Conservation (phyloP, 257 asterid genomes). For the Solanum microdontum region DNA sequence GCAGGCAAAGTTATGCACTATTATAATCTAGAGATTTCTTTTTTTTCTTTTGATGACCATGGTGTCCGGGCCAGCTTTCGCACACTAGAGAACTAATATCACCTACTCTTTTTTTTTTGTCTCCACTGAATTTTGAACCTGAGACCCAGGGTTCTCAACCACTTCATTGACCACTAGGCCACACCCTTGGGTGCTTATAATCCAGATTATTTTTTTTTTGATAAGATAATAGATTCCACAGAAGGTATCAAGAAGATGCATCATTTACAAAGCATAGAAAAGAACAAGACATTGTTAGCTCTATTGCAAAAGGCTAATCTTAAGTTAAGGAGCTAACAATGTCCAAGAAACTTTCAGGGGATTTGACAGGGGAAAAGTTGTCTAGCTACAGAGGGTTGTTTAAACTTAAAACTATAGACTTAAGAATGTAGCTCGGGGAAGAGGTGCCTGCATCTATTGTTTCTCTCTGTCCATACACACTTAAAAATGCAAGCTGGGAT, state of each 20-base stretch:
- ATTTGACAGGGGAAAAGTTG: too few species aligned
- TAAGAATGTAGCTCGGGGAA: neutral
- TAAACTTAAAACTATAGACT: neutral
- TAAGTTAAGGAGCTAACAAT: neutral
- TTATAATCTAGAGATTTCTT: neutral
- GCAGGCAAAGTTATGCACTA: neutral
- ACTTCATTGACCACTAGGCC: neutral
- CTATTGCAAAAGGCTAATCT: neutral
- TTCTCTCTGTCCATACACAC: neutral
- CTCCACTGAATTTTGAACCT: neutral
- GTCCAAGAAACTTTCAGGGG: neutral
- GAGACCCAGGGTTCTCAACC: neutral
- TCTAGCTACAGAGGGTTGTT: neutral
- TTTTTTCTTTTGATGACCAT: neutral
- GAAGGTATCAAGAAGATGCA: neutral
- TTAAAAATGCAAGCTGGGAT: neutral
- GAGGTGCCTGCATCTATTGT: neutral
- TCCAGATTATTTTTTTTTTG: neutral
- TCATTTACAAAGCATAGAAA: neutral
- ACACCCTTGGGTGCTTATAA: neutral
- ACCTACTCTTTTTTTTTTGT: neutral
- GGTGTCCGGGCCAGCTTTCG: neutral
- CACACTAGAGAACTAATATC: neutral
- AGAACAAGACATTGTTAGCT: neutral
- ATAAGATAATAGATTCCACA: neutral